Evolutionary conservation across 176 grass and related monocot species (phyloP).

Genomic region (Oryza coarctata): DNA sequence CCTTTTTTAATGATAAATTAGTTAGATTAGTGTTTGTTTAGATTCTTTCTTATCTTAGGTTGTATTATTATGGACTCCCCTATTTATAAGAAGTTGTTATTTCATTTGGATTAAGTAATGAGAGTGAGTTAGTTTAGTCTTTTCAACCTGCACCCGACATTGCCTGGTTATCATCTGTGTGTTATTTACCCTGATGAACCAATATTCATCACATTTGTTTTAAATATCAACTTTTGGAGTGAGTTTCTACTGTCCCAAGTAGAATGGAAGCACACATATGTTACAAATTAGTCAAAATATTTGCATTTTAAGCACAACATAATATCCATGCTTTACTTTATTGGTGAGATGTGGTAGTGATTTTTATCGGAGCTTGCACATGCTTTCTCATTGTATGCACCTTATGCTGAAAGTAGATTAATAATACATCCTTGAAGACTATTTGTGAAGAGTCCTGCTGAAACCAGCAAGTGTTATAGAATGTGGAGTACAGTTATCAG

Average conservation of each 20-base stretch:
- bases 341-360: neutral
- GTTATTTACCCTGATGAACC: neutral
- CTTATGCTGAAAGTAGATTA: neutral
- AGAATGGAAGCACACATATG: neutral
- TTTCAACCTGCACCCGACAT: neutral
- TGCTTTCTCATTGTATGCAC: neutral
- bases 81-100: neutral
- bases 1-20: neutral
- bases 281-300: neutral
- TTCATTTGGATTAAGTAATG: neutral
- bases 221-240: slow-evolving; percentile 9
- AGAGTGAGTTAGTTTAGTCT: neutral
- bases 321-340: neutral
- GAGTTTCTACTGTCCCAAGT: slow-evolving; percentile 2
- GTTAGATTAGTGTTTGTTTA: neutral
- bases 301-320: neutral
- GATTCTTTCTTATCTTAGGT: too few relatives aligned
- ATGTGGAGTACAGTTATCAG: too few relatives aligned
- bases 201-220: neutral
- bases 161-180: neutral
- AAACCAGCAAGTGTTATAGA: neutral
- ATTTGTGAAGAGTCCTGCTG: neutral
- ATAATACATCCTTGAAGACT: neutral
- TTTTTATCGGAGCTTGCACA: neutral
- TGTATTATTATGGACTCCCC: too few relatives aligned